These are phyloP conservation scores for Bruguiera gymnorhiza DNA, from an alignment of 345 rosid species.

Conservation along the genomic window DNA sequence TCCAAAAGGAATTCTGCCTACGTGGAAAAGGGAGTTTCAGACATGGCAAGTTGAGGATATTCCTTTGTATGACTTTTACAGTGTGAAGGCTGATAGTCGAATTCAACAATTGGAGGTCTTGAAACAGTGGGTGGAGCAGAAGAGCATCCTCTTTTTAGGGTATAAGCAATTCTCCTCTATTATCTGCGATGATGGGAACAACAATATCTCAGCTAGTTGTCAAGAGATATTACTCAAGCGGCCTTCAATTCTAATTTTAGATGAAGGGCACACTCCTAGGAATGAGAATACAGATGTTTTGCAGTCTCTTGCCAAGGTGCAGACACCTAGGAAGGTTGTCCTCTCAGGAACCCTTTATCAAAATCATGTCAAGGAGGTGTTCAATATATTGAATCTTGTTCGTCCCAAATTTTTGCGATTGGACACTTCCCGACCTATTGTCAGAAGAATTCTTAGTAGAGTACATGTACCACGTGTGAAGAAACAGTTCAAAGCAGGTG, in stretches of 20 bases:
- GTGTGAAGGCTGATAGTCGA: constrained; percentile 64
- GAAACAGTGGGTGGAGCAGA: constrained; percentile 63
- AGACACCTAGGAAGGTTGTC: constrained; percentile 77
- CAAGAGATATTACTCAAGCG: constrained; percentile 61
- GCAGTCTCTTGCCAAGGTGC: constrained; percentile 74
- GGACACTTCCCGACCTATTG: constrained; percentile 42
- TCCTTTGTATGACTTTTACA: constrained; percentile 68
- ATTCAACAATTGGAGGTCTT: constrained; percentile 61
- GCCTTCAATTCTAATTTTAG: constrained; percentile 78
- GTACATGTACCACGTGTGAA: constrained; percentile 45
- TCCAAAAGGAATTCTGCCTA: constrained; percentile 77
- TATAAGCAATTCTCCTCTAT: constrained; percentile 80
- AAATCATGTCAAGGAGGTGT: constrained; percentile 83
- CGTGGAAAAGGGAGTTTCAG: constrained; percentile 86
- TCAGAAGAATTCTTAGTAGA: constrained; percentile 60
- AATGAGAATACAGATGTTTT: constrained; percentile 67
- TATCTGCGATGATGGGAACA: constrained; percentile 52
- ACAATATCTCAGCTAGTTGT: constrained; percentile 33
- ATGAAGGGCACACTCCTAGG: constrained; percentile 90
- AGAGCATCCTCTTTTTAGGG: constrained; percentile 78
- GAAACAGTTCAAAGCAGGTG: constrained; percentile 46
- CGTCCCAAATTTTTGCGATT: constrained; percentile 76
- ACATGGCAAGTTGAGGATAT: constrained; percentile 76
- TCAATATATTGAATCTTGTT: constrained; percentile 75
- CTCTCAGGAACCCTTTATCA: constrained; percentile 91